Evolutionary conservation across 2,329 filamentous ascomycete species (phyloP), one percentile per base, ranked within the genome.

Genomic region (Cadophora gregata): DNA sequence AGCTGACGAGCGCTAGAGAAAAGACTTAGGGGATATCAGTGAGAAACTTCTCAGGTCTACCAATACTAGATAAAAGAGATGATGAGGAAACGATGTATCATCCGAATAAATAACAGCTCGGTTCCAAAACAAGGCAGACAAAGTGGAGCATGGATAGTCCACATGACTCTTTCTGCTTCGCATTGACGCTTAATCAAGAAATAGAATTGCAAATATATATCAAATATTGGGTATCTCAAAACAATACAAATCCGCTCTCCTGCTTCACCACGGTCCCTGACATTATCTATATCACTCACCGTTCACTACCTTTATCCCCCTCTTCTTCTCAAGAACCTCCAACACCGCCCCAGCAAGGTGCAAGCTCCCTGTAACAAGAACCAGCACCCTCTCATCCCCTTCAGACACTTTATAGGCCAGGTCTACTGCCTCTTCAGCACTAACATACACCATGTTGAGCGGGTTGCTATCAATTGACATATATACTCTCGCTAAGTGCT

Each of bases 281-380:
- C 21, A 42, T 27, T 3, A 36, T 10, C 14, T 14, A 36, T 36
- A 9, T 36, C 33, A 36, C 33, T 36, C 33, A 36, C 8, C 33
- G 14, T n/a, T n/a, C n/a, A n/a, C n/a, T n/a, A n/a, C n/a, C n/a
- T 8, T 38, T 5, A 38, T 9, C 5, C 25, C n/a, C 21, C 21
- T 33, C 50, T 24, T 63, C 50, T 45, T 45, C 38, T 72, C 71
- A 66, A 96, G 78, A 0, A 91, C 88, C 77, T 91, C 89, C 62
- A 97, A 81, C 55, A 93, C 82, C 12, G 91, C 92, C 8, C 93
- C 93, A 0, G 94, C 93, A 47, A 97, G 83, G 81, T 97, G 91
- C 75, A 97, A 80, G 77, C 93, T 96, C 2, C 93, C 93, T 16
- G 93, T 97, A 10, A 93, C 89, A 63, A 97, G 80, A 0, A 90